Evolutionary conservation across 441 rosid genomes (phyloP), one percentile per base, ranked within the genome.

Genomic region (Pelargonium australe): DNA sequence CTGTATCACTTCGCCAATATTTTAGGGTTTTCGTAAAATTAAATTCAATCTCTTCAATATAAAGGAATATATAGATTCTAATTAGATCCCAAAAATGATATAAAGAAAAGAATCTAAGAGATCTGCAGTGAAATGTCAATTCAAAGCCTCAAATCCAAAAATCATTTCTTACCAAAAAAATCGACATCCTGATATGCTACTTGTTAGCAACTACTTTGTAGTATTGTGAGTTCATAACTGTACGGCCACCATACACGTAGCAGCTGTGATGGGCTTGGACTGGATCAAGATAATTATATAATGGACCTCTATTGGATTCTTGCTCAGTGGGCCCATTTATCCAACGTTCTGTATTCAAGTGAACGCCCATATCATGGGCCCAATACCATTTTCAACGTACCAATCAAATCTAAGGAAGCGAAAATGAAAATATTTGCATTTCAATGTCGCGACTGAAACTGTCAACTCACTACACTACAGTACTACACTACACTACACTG

Each of bases 261-360:
- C 60, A 60, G 70, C 41, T 23, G 0, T 6, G 28, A 40, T 10
- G 69, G 69, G 16, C 17, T 53, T 13, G 14, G 14, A 64, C 73
- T 63, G 13, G n/a, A 9, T 5, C 43, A 7, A 63, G 47, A 63
- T n/a, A 64, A 25, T 47, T 45, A 12, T 44, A 47, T 8, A 70
- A 70, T 64, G 4, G 64, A 40, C 64, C 58, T 41, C 74, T 41
- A 55, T 9, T 49, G 61, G 23, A 20, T 20, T 20, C 23, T 20
- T 20, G 23, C 63, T 16, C 16, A 58, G 17, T 13, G 17, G 57
- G 17, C 57, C 57, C 57, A 49, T 14, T 49, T 2, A 3, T 49
- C 5, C 7, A 49, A 49, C 17, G 57, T 49, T n/a, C 57, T 12
- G 4, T 12, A 49, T 49, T 49, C 57, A 49, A 49, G 16, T 49